These are phyloP conservation scores for Arctium minus DNA, from an alignment of 129 eudicot species.

Conservation along the genomic window DNA sequence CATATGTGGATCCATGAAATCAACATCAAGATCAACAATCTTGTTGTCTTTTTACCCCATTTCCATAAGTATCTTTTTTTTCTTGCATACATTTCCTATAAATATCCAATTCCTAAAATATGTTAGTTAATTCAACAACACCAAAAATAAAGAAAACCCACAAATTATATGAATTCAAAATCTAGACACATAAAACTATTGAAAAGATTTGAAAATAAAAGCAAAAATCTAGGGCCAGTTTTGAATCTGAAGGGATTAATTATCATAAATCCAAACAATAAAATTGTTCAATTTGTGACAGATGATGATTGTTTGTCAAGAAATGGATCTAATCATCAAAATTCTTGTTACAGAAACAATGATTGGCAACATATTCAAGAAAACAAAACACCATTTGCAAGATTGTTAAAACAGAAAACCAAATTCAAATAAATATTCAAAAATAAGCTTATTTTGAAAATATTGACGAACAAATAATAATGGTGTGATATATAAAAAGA, in stretches of 20 bases:
- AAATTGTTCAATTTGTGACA: neutral
- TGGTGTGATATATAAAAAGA: too few species aligned
- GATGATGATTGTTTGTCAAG: conserved; percentile 1
- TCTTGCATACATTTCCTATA: conserved; percentile 56
- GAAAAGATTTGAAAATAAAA: neutral
- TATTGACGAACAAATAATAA: too few species aligned
- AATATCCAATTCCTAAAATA: neutral
- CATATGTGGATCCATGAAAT: conserved; percentile 78
- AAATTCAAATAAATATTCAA: neutral
- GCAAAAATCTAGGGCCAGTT: neutral
- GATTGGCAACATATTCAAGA: conserved; percentile 2
- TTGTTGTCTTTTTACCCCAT: conserved; percentile 40
- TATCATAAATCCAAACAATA: neutral
- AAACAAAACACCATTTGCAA: neutral
- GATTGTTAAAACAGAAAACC: neutral
- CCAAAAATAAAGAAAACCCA: neutral
- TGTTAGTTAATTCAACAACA: neutral
- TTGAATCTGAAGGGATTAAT: neutral
- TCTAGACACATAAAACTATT: neutral
- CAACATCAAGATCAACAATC: conserved; percentile 68
- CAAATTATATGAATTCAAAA: neutral
- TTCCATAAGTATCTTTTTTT: conserved; percentile 60
- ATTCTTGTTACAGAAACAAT: neutral
- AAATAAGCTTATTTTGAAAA: too few species aligned
- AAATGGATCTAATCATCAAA: conserved; percentile 3